Evolutionary conservation across 23 red algal genomes (phyloP), one percentile per base, ranked within the genome.

Genomic region (Cyanidiococcus yangmingshanensis): DNA sequence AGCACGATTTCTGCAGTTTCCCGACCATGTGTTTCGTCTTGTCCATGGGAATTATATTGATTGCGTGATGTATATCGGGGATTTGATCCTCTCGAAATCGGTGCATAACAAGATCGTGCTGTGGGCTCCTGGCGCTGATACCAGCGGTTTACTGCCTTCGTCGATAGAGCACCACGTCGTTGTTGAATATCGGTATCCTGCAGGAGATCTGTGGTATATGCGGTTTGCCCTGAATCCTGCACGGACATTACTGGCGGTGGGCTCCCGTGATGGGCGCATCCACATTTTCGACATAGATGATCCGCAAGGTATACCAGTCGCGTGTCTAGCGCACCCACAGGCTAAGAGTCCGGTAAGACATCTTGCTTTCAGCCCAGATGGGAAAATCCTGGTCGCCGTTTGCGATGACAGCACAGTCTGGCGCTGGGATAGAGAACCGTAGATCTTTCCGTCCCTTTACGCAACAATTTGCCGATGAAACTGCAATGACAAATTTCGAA

Each of bases 1-100:
- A 7, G 25, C 68, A 12, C 41, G 31, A 24, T 82, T 95, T 37
- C 75, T 78, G 63, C 91, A 95, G 91, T 89, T 89, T 83, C 91
- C 91, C 16, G 39, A 76, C 29, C 89, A 86, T 58, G 76, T 78
- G 24, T 83, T 77, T 1, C 82, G 79, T 37, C 76, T 86, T 39
- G 82, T 95, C 12, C 91, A 95, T 79, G 80, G 82, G n/a, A 86
- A 95, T 79, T 95, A 89, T 68, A 86, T 95, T 1, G 91, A 95
- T 75, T 95, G 91, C 58, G 91, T 82, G 24, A 80, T 67, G 77
- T 95, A 80, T 76, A 76, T 95, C 24, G 91, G 91, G 15, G 83
- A 95, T 68, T 58, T 95, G 2, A 77, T 95, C 25, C 40, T 95
- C 15, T 89, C 86, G 76, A 95, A 95, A 67, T 87, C 86, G 18